Evolutionary conservation across 192 early-diverging fungal species (phyloP).

Genomic region (Backusella westeae): DNA sequence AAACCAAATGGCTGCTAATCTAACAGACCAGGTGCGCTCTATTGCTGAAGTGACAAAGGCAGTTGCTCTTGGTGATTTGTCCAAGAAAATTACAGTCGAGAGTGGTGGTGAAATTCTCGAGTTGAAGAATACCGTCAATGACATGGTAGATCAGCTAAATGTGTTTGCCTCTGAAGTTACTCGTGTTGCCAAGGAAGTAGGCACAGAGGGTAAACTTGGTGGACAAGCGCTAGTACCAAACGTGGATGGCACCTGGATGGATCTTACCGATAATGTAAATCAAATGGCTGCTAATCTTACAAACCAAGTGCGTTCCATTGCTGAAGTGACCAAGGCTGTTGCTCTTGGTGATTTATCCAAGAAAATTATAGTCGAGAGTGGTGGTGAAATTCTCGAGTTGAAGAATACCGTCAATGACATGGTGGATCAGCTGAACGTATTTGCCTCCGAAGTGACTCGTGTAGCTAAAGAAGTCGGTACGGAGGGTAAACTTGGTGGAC

Average conservation of each 20-base stretch:
- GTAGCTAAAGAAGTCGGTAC: slow-evolving; percentile 67
- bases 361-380: slow-evolving; percentile 57
- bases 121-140: slow-evolving; percentile 60
- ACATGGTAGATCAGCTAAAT: slow-evolving; percentile 56
- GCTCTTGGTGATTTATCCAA: slow-evolving; percentile 62
- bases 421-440: slow-evolving; percentile 57
- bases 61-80: slow-evolving; percentile 52
- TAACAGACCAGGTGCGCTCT: slow-evolving; percentile 76
- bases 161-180: slow-evolving; percentile 63
- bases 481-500: slow-evolving; percentile 75
- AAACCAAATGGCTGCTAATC: slow-evolving; percentile 31
- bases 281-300: slow-evolving; percentile 58
- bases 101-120: slow-evolving; percentile 55
- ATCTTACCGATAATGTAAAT: slow-evolving; percentile 61
- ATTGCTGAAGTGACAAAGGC: slow-evolving; percentile 77
- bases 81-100: slow-evolving; percentile 49
- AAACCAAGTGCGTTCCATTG: slow-evolving; percentile 56
- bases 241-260: slow-evolving; percentile 57
- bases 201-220: slow-evolving; percentile 72
- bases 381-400: slow-evolving; percentile 67
- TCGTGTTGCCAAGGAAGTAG: slow-evolving; percentile 62
- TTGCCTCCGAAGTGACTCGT: slow-evolving; percentile 62
- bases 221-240: slow-evolving; percentile 55
- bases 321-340: slow-evolving; percentile 55
- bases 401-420: slow-evolving; percentile 69